Evolutionary conservation across 2,329 filamentous ascomycete genomes (phyloP).

Genomic region (Colletotrichum sp.): DNA sequence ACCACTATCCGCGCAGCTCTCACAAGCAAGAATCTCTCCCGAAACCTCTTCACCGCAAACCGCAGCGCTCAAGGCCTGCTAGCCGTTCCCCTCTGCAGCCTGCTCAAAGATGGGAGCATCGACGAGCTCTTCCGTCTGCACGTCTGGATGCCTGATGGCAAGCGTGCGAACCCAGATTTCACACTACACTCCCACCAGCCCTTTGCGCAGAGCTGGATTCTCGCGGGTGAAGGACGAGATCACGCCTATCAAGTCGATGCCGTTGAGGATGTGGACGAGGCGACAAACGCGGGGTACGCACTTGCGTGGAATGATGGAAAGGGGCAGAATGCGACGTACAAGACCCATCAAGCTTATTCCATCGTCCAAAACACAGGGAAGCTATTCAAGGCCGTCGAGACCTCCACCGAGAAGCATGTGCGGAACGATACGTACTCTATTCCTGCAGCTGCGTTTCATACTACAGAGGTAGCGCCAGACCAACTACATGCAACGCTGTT

Average conservation of each 20-base stretch:
- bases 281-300: conserved; percentile 34
- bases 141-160: conserved; percentile 36
- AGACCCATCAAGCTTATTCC: conserved; percentile 28
- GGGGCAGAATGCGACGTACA: conserved; percentile 23
- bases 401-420: conserved; percentile 9
- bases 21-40: background rate
- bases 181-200: conserved; percentile 38
- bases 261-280: conserved; percentile 10
- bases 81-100: conserved; percentile 37
- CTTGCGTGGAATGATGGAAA: conserved; percentile 32
- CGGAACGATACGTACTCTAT: conserved; percentile 32
- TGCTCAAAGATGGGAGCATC: conserved; percentile 34
- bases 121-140: conserved; percentile 40
- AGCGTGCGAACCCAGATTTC: conserved; percentile 28
- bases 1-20: background rate
- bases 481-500: conserved; percentile 38
- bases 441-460: conserved; percentile 33
- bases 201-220: conserved; percentile 39
- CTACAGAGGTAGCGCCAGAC: conserved; percentile 29
- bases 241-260: conserved; percentile 29
- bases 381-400: conserved; percentile 21
- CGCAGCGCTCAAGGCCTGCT: conserved; percentile 40
- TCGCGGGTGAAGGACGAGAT: conserved; percentile 37
- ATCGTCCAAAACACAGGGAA: conserved; percentile 28
- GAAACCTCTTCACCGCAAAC: background rate